These are phyloP conservation scores for Salvia miltiorrhiza DNA, from an alignment of 257 asterid genomes.

Conservation along the genomic window DNA sequence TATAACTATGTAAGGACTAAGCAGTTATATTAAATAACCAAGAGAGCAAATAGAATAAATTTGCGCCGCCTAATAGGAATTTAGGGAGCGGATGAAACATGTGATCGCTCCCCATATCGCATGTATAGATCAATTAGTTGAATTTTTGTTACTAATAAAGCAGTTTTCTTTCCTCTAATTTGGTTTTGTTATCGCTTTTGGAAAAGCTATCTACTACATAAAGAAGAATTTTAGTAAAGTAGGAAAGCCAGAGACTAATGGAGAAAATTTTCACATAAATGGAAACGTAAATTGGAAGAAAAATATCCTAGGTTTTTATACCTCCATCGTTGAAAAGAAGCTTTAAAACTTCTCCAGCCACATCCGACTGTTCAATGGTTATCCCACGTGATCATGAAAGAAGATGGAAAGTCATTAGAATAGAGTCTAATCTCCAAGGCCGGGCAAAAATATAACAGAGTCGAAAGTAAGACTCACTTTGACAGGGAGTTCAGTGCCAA, in stretches of 20 bases:
- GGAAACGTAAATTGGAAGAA: constrained; percentile 1
- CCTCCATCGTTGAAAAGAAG: constrained; percentile 77
- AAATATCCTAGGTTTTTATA: constrained; percentile 22
- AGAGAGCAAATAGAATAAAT: not conserved
- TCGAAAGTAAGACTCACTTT: constrained; percentile 46
- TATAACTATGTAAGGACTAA: not conserved
- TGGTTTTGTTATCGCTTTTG: not conserved
- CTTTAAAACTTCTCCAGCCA: constrained; percentile 82
- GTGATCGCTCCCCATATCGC: not conserved
- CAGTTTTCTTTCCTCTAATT: not conserved
- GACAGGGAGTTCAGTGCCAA: constrained; percentile 61
- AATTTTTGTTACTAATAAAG: not conserved
- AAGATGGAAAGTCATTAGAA: constrained; percentile 6
- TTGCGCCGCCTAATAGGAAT: not conserved
- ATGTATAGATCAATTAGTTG: no score
- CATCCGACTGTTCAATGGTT: constrained; percentile 59
- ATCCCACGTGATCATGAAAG: constrained; percentile 16
- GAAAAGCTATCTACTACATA: not conserved
- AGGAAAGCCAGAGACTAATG: not conserved
- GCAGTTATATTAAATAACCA: not conserved
- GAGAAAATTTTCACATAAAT: not conserved
- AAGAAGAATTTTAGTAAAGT: not conserved
- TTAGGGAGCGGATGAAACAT: not conserved
- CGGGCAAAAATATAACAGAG: not conserved
- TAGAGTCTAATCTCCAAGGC: constrained; percentile 14